Evolutionary conservation across 139 green algal species (phyloP).

Genomic region (Chlamydomonas asymmetrica): DNA sequence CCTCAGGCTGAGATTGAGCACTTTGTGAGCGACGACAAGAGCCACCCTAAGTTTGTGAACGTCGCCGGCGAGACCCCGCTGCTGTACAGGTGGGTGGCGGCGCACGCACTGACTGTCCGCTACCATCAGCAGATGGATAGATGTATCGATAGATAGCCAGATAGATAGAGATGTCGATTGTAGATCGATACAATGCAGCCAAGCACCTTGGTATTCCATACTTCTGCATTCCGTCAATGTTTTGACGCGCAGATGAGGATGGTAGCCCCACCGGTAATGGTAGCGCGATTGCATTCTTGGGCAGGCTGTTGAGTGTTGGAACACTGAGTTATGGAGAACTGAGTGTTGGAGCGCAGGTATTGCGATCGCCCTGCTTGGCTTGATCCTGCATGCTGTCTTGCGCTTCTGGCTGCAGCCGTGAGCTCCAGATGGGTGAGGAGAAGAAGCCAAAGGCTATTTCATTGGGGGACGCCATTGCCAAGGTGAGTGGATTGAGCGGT

Average conservation of each 20-base stretch:
- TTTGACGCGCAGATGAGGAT: too few species aligned
- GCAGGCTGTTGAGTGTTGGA: neutral
- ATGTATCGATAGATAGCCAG: too few species aligned
- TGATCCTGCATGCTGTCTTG: neutral
- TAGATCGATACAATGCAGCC: too few species aligned
- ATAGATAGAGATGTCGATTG: too few species aligned
- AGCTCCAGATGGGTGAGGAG: conserved; percentile 83
- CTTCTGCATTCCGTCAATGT: too few species aligned
- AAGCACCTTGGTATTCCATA: too few species aligned
- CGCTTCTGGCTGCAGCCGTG: conserved; percentile 27
- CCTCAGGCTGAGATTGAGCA: conserved; percentile 97
- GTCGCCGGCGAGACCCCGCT: conserved; percentile 83
- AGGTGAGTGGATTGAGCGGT: too few species aligned
- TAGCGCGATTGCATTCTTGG: too few species aligned
- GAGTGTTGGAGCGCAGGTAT: too few species aligned
- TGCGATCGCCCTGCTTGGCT: neutral
- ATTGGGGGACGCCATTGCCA: conserved; percentile 82
- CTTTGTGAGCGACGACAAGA: conserved; percentile 94
- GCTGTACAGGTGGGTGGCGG: conserved; percentile 81
- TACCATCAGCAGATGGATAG: neutral
- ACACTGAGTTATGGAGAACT: neutral
- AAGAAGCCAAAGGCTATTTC: conserved; percentile 81
- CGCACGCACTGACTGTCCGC: neutral
- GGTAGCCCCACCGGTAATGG: too few species aligned
- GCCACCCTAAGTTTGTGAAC: conserved; percentile 88